Conservation (phyloP, 768 basidiomycete genomes). For the Hydnomerulius pinastri region DNA sequence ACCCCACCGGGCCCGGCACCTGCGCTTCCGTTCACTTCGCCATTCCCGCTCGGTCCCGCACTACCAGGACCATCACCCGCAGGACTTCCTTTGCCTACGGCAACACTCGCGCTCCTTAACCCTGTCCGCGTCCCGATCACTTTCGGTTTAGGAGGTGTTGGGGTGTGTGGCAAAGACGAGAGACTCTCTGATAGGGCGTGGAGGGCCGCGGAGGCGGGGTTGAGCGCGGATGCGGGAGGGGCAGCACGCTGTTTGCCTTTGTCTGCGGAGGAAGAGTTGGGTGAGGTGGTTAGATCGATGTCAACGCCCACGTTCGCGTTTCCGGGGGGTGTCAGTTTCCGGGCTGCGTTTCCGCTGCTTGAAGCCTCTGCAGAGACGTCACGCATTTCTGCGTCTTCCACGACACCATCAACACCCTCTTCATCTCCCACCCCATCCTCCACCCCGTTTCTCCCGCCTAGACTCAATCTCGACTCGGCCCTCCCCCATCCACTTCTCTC, state of each 20-base stretch:
- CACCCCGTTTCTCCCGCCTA: not conserved
- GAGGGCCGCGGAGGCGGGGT: slow-evolving; percentile 43
- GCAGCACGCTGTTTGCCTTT: slow-evolving; percentile 24
- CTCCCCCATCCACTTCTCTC: not conserved
- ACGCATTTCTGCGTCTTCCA: slow-evolving; percentile 6
- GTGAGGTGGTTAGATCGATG: slow-evolving; percentile 17
- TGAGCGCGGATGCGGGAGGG: slow-evolving; percentile 22
- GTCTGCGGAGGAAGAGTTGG: slow-evolving; percentile 12
- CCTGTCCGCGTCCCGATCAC: slow-evolving; percentile 52
- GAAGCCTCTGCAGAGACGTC: slow-evolving; percentile 10
- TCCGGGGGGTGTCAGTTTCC: slow-evolving; percentile 11
- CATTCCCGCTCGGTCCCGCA: slow-evolving; percentile 23
- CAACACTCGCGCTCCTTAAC: slow-evolving; percentile 42
- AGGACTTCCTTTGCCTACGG: slow-evolving; percentile 23
- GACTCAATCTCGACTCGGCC: not conserved
- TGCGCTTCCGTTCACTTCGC: slow-evolving; percentile 19
- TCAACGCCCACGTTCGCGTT: slow-evolving; percentile 8
- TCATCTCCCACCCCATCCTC: not conserved
- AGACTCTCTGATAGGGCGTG: slow-evolving; percentile 66
- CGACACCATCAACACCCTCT: slow-evolving; percentile 3
- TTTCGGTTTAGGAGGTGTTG: slow-evolving; percentile 32
- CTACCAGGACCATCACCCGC: slow-evolving; percentile 36
- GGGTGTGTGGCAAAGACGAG: slow-evolving; percentile 46
- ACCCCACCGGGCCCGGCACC: slow-evolving; percentile 18
- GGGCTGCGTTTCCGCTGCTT: slow-evolving; percentile 8